Evolutionary conservation across 2,329 filamentous ascomycete species (phyloP).

Genomic region (Aspergillus tubingensis): DNA sequence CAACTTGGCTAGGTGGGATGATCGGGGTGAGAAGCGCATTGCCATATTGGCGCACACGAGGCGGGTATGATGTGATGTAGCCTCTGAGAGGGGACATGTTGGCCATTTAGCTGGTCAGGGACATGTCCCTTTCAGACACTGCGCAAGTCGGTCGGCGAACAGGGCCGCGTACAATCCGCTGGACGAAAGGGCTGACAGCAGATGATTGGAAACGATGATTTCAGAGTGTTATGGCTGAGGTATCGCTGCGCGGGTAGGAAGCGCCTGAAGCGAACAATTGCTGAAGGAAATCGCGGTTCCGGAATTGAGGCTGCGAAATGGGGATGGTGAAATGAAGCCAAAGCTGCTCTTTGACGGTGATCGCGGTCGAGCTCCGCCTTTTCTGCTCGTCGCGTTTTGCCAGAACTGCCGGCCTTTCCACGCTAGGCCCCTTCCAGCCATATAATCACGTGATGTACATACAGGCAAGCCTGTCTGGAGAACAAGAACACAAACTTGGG

Average conservation of each 20-base stretch:
- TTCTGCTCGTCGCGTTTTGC: constrained; percentile 34
- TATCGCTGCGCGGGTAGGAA: background rate
- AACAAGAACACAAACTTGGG: too few species aligned
- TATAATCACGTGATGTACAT: constrained; percentile 27
- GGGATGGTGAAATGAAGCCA: constrained; percentile 11
- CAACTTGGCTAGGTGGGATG: constrained; percentile 67
- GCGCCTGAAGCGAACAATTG: background rate
- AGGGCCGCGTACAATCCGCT: constrained; percentile 13
- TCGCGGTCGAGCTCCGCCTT: constrained; percentile 29
- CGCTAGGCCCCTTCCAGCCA: constrained; percentile 30
- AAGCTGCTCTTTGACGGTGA: constrained; percentile 22
- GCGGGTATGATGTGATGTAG: constrained; percentile 88
- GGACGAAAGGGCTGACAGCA: constrained; percentile 20
- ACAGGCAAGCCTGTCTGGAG: background rate
- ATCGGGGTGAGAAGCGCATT: constrained; percentile 89
- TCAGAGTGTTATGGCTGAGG: background rate
- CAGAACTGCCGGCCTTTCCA: constrained; percentile 20
- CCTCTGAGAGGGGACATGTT: constrained; percentile 71
- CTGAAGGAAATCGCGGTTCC: background rate
- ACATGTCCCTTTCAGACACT: constrained; percentile 38
- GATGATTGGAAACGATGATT: constrained; percentile 3
- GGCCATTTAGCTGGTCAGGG: constrained; percentile 34
- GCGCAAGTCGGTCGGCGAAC: constrained; percentile 20
- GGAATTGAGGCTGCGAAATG: constrained; percentile 3
- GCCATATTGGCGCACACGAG: constrained; percentile 83